Conservation (phyloP, 2,329 filamentous ascomycete species). For the Hypoxylon sp. region DNA sequence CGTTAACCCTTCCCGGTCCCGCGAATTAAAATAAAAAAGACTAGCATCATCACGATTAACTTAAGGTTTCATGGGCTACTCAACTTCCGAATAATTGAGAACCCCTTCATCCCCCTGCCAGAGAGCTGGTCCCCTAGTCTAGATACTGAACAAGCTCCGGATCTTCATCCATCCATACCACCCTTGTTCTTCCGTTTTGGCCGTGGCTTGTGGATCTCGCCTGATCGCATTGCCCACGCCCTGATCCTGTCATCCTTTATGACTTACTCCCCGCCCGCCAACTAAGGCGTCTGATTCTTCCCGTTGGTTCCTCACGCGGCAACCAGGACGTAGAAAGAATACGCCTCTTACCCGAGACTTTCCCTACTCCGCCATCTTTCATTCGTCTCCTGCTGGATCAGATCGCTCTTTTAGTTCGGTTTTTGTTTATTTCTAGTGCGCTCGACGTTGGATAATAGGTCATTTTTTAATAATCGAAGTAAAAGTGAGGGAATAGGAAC, state of each 20-base stretch:
- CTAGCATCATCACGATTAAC: constrained; percentile 51
- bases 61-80: constrained; percentile 58
- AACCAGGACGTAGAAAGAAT: constrained; percentile 63
- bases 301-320: constrained; percentile 55
- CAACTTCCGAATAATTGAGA: constrained; percentile 57
- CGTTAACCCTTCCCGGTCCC: constrained; percentile 32
- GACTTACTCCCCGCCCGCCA: constrained; percentile 55
- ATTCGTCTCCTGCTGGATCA: constrained; percentile 72
- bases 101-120: constrained; percentile 42
- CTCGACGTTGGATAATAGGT: constrained; percentile 47
- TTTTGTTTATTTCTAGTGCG: constrained; percentile 51
- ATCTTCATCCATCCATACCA: constrained; percentile 49
- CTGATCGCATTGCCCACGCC: constrained; percentile 37
- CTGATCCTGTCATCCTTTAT: constrained; percentile 56
- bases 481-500: constrained; percentile 38
- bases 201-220: constrained; percentile 37
- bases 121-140: constrained; percentile 29
- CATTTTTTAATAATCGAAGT: constrained; percentile 49
- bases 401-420: constrained; percentile 65
- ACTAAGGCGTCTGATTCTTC: constrained; percentile 53
- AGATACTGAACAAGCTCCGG: constrained; percentile 40
- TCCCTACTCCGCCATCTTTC: constrained; percentile 58
- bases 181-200: constrained; percentile 40
- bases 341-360: constrained; percentile 57
- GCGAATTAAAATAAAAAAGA: constrained; percentile 36